These are phyloP conservation scores for Fraxinus pennsylvanica DNA, from an alignment of 257 asterid species.

Conservation along the genomic window DNA sequence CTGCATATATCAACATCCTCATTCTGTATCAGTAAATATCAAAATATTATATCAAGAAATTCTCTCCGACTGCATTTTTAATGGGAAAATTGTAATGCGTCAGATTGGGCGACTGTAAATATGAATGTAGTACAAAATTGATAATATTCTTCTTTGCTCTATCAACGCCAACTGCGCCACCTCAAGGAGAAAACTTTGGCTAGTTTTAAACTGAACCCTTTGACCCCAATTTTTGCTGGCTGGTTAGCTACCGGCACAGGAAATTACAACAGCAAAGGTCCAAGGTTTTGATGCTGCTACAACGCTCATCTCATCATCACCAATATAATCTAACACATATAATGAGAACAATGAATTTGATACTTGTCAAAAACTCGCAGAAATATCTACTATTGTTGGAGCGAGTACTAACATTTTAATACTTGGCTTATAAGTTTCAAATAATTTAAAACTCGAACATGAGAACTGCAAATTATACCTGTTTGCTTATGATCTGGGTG, in stretches of 20 bases:
- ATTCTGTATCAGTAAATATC: background rate
- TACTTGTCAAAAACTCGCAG: background rate
- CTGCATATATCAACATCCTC: background rate
- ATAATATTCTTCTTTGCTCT: background rate
- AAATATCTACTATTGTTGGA: background rate
- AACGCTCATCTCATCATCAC: background rate
- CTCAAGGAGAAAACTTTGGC: background rate
- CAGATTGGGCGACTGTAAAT: background rate
- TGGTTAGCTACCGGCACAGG: background rate
- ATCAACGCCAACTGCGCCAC: background rate
- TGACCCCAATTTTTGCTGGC: background rate
- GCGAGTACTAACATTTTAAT: background rate
- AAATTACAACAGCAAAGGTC: background rate
- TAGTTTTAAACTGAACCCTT: background rate
- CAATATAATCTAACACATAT: background rate
- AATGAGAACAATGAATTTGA: background rate
- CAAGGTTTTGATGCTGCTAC: background rate
- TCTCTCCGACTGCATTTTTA: background rate
- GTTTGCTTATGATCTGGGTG: background rate
- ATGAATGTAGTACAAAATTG: constrained; percentile 1
- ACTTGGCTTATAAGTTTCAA: no score
- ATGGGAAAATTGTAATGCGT: constrained; percentile 1
- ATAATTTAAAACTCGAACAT: no score
- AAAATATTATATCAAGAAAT: background rate
- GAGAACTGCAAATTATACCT: background rate